phyloP scores from a whole-genome alignment of 164 flowering plant genomes.

The Taxillus chinensis region DNA sequence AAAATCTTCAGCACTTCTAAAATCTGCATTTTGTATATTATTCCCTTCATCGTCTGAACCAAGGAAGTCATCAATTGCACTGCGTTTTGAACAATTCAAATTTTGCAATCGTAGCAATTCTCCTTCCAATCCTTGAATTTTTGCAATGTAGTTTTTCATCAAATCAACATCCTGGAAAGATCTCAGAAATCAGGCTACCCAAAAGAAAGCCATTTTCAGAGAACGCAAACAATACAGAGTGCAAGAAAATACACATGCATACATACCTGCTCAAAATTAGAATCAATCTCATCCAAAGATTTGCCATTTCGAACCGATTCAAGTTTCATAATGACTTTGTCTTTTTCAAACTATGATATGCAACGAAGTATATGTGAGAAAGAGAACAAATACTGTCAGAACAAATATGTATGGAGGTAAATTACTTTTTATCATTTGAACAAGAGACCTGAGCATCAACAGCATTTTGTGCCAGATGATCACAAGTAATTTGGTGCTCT shows the following conservation, averaged over 20 bases:
- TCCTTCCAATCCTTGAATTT: conserved; percentile 80
- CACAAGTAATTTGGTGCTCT: conserved; percentile 38
- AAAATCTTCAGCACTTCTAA: conserved; percentile 23
- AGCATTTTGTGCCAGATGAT: conserved; percentile 62
- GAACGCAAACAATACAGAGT: neutral
- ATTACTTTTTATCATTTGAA: no score
- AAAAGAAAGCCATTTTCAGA: neutral
- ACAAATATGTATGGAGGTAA: no score
- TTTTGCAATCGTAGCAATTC: conserved; percentile 46
- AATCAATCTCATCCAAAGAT: conserved; percentile 75
- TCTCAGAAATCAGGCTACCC: neutral
- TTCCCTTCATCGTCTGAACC: conserved; percentile 55
- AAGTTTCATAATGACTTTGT: conserved; percentile 59
- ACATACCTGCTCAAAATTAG: conserved; percentile 40
- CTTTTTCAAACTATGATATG: conserved; percentile 70
- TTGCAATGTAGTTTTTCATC: conserved; percentile 53
- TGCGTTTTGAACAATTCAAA: conserved; percentile 22
- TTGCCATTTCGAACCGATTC: conserved; percentile 72
- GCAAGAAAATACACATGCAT: neutral
- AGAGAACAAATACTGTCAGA: no score
- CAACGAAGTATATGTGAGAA: neutral
- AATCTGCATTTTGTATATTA: conserved; percentile 21
- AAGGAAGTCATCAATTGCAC: conserved; percentile 28
- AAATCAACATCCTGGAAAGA: conserved; percentile 48
- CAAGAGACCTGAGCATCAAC: conserved; percentile 73